These are phyloP conservation scores for Suillus subaureus DNA, from an alignment of 768 basidiomycete species.

Conservation along the genomic window DNA sequence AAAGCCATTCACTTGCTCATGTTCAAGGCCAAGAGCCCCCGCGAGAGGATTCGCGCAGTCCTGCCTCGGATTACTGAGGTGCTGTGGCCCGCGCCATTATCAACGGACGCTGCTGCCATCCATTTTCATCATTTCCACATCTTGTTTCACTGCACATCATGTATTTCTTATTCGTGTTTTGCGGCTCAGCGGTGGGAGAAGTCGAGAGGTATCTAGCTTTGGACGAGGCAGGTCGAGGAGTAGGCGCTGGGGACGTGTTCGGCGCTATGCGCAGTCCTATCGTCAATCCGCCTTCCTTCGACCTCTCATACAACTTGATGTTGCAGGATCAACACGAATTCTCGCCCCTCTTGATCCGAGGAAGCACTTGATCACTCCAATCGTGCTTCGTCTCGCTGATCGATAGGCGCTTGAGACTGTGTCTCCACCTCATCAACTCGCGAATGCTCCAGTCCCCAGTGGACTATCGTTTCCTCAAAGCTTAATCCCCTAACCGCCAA, in stretches of 20 bases:
- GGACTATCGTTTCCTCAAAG: constrained; percentile 32
- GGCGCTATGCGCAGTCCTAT: constrained; percentile 33
- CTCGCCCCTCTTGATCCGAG: constrained; percentile 37
- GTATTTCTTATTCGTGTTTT: constrained; percentile 35
- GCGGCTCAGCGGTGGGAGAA: constrained; percentile 28
- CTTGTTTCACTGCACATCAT: constrained; percentile 34
- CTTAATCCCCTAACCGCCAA: constrained; percentile 24
- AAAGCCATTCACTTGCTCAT: constrained; percentile 52
- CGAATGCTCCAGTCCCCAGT: constrained; percentile 23
- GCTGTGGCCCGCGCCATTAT: constrained; percentile 21
- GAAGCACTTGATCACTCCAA: constrained; percentile 27
- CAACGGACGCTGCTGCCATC: constrained; percentile 31
- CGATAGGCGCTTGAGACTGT: constrained; percentile 39
- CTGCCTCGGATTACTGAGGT: constrained; percentile 34
- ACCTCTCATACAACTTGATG: constrained; percentile 40
- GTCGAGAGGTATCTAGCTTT: constrained; percentile 16
- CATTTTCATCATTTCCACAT: constrained; percentile 38
- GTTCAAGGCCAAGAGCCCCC: constrained; percentile 63
- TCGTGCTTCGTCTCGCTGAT: constrained; percentile 45
- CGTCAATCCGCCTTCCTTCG: constrained; percentile 25
- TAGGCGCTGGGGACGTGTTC: constrained; percentile 36
- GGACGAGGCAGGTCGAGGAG: constrained; percentile 28
- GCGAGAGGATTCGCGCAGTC: constrained; percentile 60
- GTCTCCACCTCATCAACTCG: constrained; percentile 27
- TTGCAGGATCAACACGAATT: constrained; percentile 38